Conservation (phyloP, 495 filamentous ascomycete genomes). For the Thermothielavioides terrestris region DNA sequence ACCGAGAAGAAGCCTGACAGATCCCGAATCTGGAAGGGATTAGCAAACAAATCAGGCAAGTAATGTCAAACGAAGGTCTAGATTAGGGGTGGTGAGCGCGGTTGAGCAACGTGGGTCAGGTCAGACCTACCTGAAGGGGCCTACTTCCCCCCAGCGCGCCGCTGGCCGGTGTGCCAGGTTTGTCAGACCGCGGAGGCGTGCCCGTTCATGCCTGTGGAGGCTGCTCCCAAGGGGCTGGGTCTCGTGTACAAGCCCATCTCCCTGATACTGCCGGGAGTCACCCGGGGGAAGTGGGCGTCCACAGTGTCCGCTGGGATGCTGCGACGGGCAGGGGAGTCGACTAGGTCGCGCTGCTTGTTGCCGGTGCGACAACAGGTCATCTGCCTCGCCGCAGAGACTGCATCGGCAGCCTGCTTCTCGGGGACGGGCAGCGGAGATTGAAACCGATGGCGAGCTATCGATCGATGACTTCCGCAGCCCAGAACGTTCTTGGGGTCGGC, state of each 20-base stretch:
- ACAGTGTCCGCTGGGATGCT: not conserved
- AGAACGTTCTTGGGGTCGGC: not conserved
- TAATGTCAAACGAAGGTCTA: slow-evolving; percentile 15
- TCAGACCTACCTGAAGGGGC: slow-evolving; percentile 11
- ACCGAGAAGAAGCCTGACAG: slow-evolving; percentile 13
- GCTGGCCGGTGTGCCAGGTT: not conserved
- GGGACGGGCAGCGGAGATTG: not conserved
- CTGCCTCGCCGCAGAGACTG: not conserved
- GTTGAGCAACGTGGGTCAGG: slow-evolving; percentile 22
- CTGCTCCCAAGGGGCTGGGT: slow-evolving; percentile 24
- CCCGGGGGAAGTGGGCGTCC: slow-evolving; percentile 1
- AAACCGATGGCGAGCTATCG: not conserved
- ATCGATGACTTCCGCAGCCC: not conserved
- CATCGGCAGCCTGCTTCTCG: not conserved
- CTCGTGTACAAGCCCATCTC: slow-evolving; percentile 13
- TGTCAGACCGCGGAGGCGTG: not conserved
- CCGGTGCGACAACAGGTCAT: not conserved
- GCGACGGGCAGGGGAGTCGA: not conserved
- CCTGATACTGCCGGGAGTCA: slow-evolving; percentile 3
- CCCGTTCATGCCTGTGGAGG: slow-evolving; percentile 18
- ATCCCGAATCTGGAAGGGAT: slow-evolving; percentile 22
- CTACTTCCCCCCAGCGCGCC: not conserved
- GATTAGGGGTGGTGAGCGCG: slow-evolving; percentile 10
- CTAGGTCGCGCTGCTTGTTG: not conserved
- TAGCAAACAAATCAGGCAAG: slow-evolving; percentile 27